Conservation (phyloP, 257 asterid genomes). For the Eustoma russellianum region DNA sequence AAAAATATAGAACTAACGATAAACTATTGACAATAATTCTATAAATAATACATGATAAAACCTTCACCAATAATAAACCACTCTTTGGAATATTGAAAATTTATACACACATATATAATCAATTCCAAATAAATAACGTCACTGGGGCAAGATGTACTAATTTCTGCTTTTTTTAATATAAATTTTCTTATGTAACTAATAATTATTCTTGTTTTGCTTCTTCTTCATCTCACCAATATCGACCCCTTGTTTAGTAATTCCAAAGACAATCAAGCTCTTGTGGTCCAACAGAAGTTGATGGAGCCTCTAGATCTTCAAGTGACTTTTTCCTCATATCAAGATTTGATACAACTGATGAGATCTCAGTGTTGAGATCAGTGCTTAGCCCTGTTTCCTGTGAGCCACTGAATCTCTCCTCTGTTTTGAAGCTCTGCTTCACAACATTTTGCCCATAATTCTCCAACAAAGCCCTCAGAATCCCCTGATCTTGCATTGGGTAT, state of each 20-base stretch:
- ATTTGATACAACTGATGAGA: constrained; percentile 45
- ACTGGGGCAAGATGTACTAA: neutral
- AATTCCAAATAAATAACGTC: neutral
- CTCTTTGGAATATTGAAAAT: too few species aligned
- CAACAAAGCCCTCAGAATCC: constrained; percentile 14
- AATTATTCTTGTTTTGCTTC: neutral
- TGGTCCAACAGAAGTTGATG: constrained; percentile 21
- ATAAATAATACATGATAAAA: too few species aligned
- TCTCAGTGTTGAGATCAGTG: constrained; percentile 32
- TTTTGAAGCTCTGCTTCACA: constrained; percentile 26
- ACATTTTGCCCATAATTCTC: constrained; percentile 27
- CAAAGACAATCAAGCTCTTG: constrained; percentile 56
- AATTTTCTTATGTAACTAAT: neutral
- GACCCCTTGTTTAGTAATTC: constrained; percentile 26
- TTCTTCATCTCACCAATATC: neutral
- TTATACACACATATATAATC: neutral
- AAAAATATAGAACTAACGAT: too few species aligned
- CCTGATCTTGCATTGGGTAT: constrained; percentile 22
- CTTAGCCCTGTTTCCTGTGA: constrained; percentile 47
- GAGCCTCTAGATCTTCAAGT: constrained; percentile 28
- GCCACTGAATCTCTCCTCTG: constrained; percentile 28
- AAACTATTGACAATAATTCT: too few species aligned
- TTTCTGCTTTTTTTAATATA: neutral
- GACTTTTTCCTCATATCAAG: constrained; percentile 39
- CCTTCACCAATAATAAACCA: too few species aligned